Conservation (phyloP, 2,329 filamentous ascomycete species). For the Fusarium sp. region DNA sequence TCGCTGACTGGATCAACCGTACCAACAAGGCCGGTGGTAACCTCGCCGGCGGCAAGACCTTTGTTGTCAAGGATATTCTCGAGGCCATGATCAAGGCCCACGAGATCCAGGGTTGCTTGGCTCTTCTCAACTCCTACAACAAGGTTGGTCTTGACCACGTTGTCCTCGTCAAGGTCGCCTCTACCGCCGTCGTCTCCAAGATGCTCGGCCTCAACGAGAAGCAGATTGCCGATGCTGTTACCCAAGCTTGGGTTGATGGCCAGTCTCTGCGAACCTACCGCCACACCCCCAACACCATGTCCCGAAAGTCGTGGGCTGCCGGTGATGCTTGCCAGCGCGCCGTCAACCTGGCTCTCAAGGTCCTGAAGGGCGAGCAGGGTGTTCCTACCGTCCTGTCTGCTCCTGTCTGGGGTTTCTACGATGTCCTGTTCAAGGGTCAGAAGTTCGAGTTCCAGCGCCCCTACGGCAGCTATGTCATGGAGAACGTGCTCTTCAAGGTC, state of each 20-base stretch:
- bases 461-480: constrained; percentile 99
- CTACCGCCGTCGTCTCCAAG: constrained; percentile 92
- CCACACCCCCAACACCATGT: constrained; percentile 99
- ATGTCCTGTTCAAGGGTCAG: constrained; percentile 95
- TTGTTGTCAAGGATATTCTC: constrained; percentile 90
- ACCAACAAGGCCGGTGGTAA: constrained; percentile 83
- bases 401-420: constrained; percentile 97
- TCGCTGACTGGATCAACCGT: constrained; percentile 96
- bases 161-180: constrained; percentile 97
- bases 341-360: constrained; percentile 91
- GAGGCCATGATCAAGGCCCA: constrained; percentile 99
- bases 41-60: constrained; percentile 86
- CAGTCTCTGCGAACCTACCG: constrained; percentile 97
- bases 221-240: constrained; percentile 95
- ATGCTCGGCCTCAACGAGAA: constrained; percentile 90
- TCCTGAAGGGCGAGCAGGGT: constrained; percentile 90
- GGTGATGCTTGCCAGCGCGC: constrained; percentile 97
- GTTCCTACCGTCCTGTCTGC: constrained; percentile 93
- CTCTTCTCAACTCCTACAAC: constrained; percentile 98
- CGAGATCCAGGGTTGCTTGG: constrained; percentile 97
- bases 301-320: constrained; percentile 98
- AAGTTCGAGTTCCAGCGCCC: constrained; percentile 96
- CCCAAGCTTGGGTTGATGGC: constrained; percentile 97
- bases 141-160: constrained; percentile 98
- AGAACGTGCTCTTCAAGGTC: constrained; percentile 99